Conservation (phyloP, 306 rosid species). For the Castanospermum australe region DNA sequence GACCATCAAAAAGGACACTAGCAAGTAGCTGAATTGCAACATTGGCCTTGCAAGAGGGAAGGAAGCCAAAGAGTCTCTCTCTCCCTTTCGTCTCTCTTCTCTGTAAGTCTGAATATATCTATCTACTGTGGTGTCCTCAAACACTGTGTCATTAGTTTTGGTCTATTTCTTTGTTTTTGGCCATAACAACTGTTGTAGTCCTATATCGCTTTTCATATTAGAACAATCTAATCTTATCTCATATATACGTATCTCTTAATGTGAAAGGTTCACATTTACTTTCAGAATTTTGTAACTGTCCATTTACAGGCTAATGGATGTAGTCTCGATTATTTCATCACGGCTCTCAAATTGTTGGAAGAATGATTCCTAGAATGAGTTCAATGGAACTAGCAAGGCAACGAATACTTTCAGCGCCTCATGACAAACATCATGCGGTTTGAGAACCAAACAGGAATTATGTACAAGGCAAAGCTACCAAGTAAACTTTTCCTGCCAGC, state of each 20-base stretch:
- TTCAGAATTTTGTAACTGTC: background rate
- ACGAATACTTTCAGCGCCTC: constrained; percentile 35
- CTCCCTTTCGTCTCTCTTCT: background rate
- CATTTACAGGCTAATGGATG: background rate
- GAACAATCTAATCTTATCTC: background rate
- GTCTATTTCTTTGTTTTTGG: too few species aligned
- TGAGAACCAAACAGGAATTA: constrained; percentile 41
- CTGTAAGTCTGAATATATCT: too few species aligned
- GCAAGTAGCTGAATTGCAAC: constrained; percentile 2
- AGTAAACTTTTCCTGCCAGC: constrained; percentile 26
- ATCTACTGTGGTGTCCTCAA: background rate
- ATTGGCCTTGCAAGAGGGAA: background rate
- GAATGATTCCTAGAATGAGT: constrained; percentile 16
- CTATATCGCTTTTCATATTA: background rate
- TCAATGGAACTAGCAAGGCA: constrained; percentile 27
- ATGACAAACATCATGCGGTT: constrained; percentile 28
- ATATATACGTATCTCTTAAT: background rate
- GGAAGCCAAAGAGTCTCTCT: constrained; percentile 29
- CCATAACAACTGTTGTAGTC: background rate
- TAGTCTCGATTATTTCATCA: background rate
- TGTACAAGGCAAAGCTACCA: constrained; percentile 35
- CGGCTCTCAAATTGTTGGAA: constrained; percentile 35
- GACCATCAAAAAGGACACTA: constrained; percentile 1
- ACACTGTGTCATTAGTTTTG: background rate
- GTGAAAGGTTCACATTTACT: background rate